These are phyloP conservation scores for Mycena albidolilacea DNA, from an alignment of 768 basidiomycete species.

Conservation along the genomic window DNA sequence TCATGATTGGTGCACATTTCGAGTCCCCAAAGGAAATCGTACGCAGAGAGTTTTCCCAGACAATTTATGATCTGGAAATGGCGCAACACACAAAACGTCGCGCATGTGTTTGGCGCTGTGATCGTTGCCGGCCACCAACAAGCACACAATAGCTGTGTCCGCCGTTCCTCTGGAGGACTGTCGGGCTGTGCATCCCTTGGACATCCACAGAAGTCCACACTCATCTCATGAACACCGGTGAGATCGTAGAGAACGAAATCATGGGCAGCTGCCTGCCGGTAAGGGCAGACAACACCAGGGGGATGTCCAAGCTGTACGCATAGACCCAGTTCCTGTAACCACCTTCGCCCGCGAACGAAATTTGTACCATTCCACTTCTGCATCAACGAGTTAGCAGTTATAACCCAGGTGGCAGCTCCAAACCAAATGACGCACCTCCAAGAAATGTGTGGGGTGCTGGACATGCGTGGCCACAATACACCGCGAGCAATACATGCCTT, in stretches of 20 bases:
- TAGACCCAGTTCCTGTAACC: constrained; percentile 27
- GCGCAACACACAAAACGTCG: constrained; percentile 28
- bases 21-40: constrained; percentile 29
- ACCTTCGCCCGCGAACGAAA: constrained; percentile 5
- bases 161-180: background rate
- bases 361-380: constrained; percentile 18
- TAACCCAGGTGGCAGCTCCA: background rate
- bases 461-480: constrained; percentile 10
- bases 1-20: constrained; percentile 8
- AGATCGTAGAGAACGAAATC: constrained; percentile 30
- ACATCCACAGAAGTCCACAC: constrained; percentile 33
- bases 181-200: background rate
- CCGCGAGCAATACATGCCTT: background rate
- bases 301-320: constrained; percentile 32
- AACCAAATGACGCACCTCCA: background rate
- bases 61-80: constrained; percentile 31
- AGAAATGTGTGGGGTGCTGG: constrained; percentile 1
- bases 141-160: constrained; percentile 21
- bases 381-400: background rate
- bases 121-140: constrained; percentile 30
- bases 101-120: constrained; percentile 21
- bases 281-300: background rate
- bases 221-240: constrained; percentile 30
- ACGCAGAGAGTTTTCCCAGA: constrained; percentile 32
- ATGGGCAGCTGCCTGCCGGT: background rate